Percentiles rank a stretch among this genome's conserved stretches.
phyloP scores from a whole-genome alignment of 176 grass and related monocot genomes.

The Zea luxurians region DNA sequence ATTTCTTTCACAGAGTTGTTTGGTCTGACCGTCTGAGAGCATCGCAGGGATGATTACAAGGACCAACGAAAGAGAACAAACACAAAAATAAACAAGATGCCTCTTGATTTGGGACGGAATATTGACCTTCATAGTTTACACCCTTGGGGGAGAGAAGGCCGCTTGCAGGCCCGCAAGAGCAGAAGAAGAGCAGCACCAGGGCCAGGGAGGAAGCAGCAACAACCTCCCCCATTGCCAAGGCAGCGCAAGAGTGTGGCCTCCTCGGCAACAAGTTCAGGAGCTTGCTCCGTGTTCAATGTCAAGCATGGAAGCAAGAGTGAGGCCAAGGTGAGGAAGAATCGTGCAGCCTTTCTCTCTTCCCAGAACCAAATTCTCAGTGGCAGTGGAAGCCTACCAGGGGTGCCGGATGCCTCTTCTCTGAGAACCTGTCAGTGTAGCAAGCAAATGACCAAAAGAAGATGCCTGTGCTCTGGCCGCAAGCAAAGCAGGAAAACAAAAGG shows the following conservation, averaged over 20 bases:
- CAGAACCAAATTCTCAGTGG: slow-evolving; percentile 15
- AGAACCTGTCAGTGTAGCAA: slow-evolving; percentile 56
- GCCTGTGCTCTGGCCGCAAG: slow-evolving; percentile 53
- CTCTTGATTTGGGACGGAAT: slow-evolving; percentile 24
- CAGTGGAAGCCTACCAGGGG: neutral
- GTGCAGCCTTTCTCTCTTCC: slow-evolving; percentile 55
- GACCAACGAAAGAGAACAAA: slow-evolving; percentile 25
- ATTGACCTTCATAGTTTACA: slow-evolving; percentile 84
- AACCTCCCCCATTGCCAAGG: slow-evolving; percentile 37
- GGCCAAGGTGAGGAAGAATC: slow-evolving; percentile 56
- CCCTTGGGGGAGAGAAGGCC: slow-evolving; percentile 78
- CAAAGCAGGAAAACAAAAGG: slow-evolving; percentile 48
- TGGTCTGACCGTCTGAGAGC: neutral
- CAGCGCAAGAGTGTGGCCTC: slow-evolving; percentile 10
- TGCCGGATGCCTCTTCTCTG: slow-evolving; percentile 31
- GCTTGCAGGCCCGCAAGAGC: slow-evolving; percentile 35
- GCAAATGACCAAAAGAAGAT: slow-evolving; percentile 90
- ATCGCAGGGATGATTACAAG: slow-evolving; percentile 10
- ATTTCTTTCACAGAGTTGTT: neutral
- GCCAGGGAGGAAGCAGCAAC: slow-evolving; percentile 28
- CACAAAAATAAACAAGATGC: neutral
- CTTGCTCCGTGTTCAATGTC: slow-evolving; percentile 22
- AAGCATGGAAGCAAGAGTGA: slow-evolving; percentile 51
- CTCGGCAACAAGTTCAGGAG: slow-evolving; percentile 26
- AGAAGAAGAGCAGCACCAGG: slow-evolving; percentile 29